Base-by-base conservation (phyloP, 108 stramenopile species). In the Nitzschia putrida region DNA sequence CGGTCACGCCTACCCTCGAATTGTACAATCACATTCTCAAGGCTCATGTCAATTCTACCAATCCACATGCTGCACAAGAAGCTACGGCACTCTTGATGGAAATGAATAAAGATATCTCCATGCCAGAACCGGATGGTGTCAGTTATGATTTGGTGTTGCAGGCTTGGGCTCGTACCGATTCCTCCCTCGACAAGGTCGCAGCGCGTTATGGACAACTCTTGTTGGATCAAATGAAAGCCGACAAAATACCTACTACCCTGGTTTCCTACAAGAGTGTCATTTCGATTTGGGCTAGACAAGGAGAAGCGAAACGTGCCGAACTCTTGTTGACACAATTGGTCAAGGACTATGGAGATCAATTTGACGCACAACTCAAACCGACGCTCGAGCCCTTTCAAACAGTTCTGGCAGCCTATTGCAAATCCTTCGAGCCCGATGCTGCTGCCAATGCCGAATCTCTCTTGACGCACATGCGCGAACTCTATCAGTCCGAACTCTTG, bases 81-180 rank as follows among this genome's bases (percentile, higher is more conserved):
- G 80, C 83, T 10, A 52, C 75, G 40, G 70, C 47, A 39, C 57
- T 77, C 25, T 37, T 77, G 42, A 29, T 20, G 22, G 39, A 70
- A 57, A 77, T 77, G 76, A 16, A 42, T 1, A 8, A 54, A 12
- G 61, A 64, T 21, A 8, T 21, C 5, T 8, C 29, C 9, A 42
- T 76, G n/a, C 76, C 74, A 13, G 9, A 56, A 34, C 90, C 88
- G 2, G 76, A 80, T 66, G 55, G 61, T 13, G 64, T 68, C 0
- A 75, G 59, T 20, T 85, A 74, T 69, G 86, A 89, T 55, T 66
- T 83, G 10, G 74, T 77, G 3, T 29, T 77, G 51, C 45, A 63
- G 16, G 29, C 38, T 21, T 76, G 68, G 61, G 34, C 55, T 37
- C 8, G 14, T 22, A 21, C 39, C 0, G 20, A 61, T 22, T n/a